Conservation (phyloP, 1,284 basidiomycete genomes). For the Fomitopsis pinicola region DNA sequence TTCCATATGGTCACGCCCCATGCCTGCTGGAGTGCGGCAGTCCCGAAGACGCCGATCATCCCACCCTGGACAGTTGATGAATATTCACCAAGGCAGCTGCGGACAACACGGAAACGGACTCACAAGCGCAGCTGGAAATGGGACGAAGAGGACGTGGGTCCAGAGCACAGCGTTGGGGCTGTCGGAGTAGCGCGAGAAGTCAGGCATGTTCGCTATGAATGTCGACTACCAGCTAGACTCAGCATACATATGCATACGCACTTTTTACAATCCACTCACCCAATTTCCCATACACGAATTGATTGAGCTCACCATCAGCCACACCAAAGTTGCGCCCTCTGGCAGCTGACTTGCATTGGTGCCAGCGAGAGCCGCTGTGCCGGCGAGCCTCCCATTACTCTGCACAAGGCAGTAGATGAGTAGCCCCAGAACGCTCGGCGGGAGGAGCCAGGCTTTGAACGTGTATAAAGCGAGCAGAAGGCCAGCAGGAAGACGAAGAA, state of each 20-base stretch:
- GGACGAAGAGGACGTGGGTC: constrained; percentile 21
- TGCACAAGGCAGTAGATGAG: constrained; percentile 34
- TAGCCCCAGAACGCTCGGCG: constrained; percentile 36
- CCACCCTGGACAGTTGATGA: constrained; percentile 12
- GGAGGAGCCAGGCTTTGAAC: constrained; percentile 37
- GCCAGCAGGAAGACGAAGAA: constrained; percentile 42
- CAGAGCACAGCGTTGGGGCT: constrained; percentile 17
- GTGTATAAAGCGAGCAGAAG: constrained; percentile 40
- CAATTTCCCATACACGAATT: constrained; percentile 37
- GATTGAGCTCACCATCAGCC: constrained; percentile 38
- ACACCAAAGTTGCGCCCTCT: constrained; percentile 25
- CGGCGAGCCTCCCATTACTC: constrained; percentile 16
- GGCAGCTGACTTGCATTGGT: constrained; percentile 17
- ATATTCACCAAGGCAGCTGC: not conserved
- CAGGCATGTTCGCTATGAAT: constrained; percentile 34
- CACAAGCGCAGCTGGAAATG: constrained; percentile 19
- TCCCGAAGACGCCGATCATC: constrained; percentile 22
- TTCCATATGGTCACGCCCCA: constrained; percentile 22
- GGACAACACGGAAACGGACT: not conserved
- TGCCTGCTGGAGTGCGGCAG: constrained; percentile 17
- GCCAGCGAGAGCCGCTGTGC: constrained; percentile 28
- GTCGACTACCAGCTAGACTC: constrained; percentile 19
- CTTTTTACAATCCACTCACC: constrained; percentile 8
- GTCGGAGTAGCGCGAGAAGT: constrained; percentile 19
- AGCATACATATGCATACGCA: not conserved